Evolutionary conservation across 352 stramenopile genomes (phyloP), one percentile per base, ranked within the genome.

Genomic region (Phytophthora pistaciae): DNA sequence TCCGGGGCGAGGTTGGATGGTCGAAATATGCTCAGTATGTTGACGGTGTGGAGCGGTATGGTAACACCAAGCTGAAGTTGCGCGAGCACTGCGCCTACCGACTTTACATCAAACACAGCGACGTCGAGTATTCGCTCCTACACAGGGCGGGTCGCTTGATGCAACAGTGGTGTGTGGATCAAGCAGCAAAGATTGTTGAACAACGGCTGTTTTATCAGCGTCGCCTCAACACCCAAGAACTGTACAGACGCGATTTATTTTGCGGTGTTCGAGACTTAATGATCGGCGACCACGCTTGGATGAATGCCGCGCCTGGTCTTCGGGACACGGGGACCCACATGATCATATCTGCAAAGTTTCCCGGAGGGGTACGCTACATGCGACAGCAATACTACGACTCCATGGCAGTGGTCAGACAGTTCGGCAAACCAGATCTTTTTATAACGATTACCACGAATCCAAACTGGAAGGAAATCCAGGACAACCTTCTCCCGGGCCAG

Each of bases 371-470:
- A 8, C 38, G 31, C 8, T 63, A 63, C 42, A 80, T 77, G 60
- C 44, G 70, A 5, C 49, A 66, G 42, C 70, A 66, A 21, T 86
- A 78, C 23, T 56, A 79, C 62, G 77, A 90, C 33, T 58, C 66
- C 0, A 77, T 85, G 63, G 66, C 72, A 10, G 81, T 89, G 13
- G 77, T 87, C 3, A 68, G 74, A 2, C 27, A 76, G n/a, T 78
- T 64, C 36, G 78, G 77, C 6, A 80, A 76, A 27, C 78, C 78
- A 4, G 68, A 87, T 20, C 55, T 83, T 5, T 91, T 91, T 68
- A 77, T 88, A n/a, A 86, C 83, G 0, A 66, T 87, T 7, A 87
- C 78, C 2, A 78, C 60, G 16, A 91, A 88, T 57, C 71, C 78
- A 3, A 72, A 66, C 23, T 88, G 74, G 74, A 20, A 50, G 8